A percentile compares a stretch with the other conserved stretches of the same genome.
Evolutionary conservation across 257 asterid species (phyloP).

Genomic region (Solanum habrochaites): DNA sequence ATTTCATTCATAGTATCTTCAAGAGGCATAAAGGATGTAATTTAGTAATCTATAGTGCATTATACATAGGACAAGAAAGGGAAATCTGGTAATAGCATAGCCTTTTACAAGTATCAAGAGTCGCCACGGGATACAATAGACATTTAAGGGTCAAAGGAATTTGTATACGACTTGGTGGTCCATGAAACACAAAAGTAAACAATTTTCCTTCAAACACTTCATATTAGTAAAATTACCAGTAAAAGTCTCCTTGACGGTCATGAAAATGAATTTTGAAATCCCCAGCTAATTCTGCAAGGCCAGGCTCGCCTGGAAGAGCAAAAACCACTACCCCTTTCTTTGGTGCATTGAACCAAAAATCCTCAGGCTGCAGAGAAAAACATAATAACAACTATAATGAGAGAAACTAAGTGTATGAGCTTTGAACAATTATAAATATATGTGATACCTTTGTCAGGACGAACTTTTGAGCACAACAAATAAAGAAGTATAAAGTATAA

Average conservation of each 20-base stretch:
- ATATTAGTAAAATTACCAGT: slow-evolving; percentile 42
- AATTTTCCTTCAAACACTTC: background rate
- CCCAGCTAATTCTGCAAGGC: slow-evolving; percentile 79
- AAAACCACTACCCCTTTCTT: slow-evolving; percentile 91
- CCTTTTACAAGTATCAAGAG: background rate
- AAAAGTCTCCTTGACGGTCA: slow-evolving; percentile 97
- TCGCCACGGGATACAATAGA: background rate
- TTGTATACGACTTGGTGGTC: background rate
- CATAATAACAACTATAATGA: background rate
- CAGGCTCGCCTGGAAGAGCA: slow-evolving; percentile 99
- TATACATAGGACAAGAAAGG: background rate
- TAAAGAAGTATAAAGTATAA: background rate
- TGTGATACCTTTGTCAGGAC: background rate
- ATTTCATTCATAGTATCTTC: background rate
- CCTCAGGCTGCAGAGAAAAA: slow-evolving; percentile 73
- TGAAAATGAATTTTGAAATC: slow-evolving; percentile 95
- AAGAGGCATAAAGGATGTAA: background rate
- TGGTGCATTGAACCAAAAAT: slow-evolving; percentile 91
- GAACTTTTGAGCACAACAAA: background rate
- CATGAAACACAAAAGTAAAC: background rate
- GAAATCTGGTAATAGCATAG: background rate
- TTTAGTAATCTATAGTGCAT: background rate
- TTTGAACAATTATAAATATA: background rate
- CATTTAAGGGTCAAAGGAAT: background rate
- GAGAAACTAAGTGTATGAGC: background rate